Conservation (phyloP, 371 early-diverging fungal species). For the Massospora cicadina region DNA sequence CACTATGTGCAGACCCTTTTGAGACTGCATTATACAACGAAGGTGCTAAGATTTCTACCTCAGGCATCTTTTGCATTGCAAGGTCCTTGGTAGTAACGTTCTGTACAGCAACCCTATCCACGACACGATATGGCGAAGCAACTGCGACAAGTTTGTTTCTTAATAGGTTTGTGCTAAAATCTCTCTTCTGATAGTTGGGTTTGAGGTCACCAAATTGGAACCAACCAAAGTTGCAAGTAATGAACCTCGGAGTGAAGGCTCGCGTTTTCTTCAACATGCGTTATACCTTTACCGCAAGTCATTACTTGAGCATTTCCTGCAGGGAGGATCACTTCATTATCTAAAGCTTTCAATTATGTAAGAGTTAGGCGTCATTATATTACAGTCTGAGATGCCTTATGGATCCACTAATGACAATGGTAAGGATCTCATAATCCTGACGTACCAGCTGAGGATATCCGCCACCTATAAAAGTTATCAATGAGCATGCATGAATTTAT, state of each 20-base stretch:
- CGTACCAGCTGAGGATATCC: constrained; percentile 8
- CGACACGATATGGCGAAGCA: not conserved
- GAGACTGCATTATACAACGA: not conserved
- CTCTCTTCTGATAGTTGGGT: not conserved
- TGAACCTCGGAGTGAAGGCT: not conserved
- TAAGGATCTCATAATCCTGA: constrained; percentile 7
- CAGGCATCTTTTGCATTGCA: not conserved
- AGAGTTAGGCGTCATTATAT: not conserved
- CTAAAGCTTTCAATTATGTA: not conserved
- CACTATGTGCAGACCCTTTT: not conserved
- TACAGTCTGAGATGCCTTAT: constrained; percentile 10
- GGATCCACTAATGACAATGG: constrained; percentile 1
- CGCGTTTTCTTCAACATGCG: constrained; percentile 1
- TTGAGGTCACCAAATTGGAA: not conserved
- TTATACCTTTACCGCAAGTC: constrained; percentile 10
- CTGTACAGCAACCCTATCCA: constrained; percentile 2
- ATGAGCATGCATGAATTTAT: no score
- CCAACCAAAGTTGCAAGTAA: constrained; percentile 9
- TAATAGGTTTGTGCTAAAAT: not conserved
- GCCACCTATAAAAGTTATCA: not conserved
- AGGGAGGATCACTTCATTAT: not conserved
- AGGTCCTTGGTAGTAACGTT: constrained; percentile 2
- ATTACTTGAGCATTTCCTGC: not conserved
- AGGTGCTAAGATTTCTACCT: not conserved
- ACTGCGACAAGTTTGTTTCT: constrained; percentile 3